Percentiles rank a stretch among this genome's conserved stretches.
Conservation (phyloP, 371 early-diverging fungal species). For the Lichtheimia corymbifera region DNA sequence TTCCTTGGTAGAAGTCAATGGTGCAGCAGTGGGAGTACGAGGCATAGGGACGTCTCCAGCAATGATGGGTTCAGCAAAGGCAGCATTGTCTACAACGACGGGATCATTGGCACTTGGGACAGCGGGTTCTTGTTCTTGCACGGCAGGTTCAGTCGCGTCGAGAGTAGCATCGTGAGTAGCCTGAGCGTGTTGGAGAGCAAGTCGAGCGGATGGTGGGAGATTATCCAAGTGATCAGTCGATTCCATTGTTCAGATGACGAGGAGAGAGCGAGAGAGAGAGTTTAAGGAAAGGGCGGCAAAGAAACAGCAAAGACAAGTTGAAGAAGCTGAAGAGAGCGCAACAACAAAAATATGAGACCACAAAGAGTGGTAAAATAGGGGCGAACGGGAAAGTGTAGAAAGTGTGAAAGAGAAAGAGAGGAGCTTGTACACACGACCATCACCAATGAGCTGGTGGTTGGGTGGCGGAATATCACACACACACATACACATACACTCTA, state of each 20-base stretch:
- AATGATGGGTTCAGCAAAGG: slow-evolving; percentile 46
- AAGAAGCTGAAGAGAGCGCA: background rate
- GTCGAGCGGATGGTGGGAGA: slow-evolving; percentile 49
- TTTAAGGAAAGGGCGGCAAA: slow-evolving; percentile 5
- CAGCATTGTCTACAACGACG: slow-evolving; percentile 34
- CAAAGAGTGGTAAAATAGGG: background rate
- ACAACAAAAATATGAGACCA: slow-evolving; percentile 1
- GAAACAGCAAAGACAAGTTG: background rate
- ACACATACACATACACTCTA: too few relatives aligned
- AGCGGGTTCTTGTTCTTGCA: slow-evolving; percentile 26
- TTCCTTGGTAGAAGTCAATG: slow-evolving; percentile 12
- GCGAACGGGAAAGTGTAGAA: slow-evolving; percentile 2
- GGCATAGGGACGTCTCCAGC: slow-evolving; percentile 49
- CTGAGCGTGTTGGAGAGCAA: slow-evolving; percentile 50
- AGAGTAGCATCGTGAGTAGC: slow-evolving; percentile 18
- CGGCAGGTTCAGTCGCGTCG: slow-evolving; percentile 13
- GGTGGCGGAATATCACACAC: too few relatives aligned
- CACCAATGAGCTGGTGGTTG: background rate
- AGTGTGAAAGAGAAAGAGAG: slow-evolving; percentile 4
- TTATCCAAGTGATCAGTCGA: slow-evolving; percentile 29
- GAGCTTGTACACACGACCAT: background rate
- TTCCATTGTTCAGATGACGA: slow-evolving; percentile 21
- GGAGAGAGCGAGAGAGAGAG: background rate
- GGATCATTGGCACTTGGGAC: slow-evolving; percentile 50
- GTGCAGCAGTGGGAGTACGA: slow-evolving; percentile 31